Evolutionary conservation across 2,329 filamentous ascomycete species (phyloP).

Genomic region (Fusarium subglutinans): DNA sequence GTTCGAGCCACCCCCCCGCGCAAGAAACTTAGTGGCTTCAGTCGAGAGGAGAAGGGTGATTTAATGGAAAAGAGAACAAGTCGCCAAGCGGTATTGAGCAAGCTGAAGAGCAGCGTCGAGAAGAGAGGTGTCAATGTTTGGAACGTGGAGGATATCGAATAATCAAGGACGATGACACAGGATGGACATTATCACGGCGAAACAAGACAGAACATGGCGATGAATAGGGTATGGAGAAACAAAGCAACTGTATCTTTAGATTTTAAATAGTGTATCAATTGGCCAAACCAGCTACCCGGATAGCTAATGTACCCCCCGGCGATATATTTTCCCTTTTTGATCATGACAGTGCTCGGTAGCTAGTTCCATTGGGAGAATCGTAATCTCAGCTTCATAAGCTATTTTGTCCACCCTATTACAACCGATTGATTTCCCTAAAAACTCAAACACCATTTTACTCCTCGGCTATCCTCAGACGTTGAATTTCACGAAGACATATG

Average conservation of each 20-base stretch:
- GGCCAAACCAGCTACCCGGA: conserved; percentile 7
- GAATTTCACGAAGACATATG: background rate
- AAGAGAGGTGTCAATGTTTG: conserved; percentile 61
- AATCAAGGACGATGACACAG: conserved; percentile 29
- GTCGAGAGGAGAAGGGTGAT: conserved; percentile 64
- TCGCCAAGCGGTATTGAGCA: conserved; percentile 62
- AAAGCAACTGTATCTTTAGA: conserved; percentile 42
- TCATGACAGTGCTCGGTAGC: background rate
- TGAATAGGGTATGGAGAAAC: conserved; percentile 29
- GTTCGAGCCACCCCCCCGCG: conserved; percentile 58
- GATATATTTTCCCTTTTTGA: background rate
- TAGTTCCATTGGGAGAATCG: background rate
- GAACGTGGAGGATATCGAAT: conserved; percentile 60
- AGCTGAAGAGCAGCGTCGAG: conserved; percentile 60
- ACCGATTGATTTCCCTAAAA: background rate
- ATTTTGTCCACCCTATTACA: background rate
- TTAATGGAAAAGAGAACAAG: conserved; percentile 64
- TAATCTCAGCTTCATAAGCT: background rate
- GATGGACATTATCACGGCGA: background rate
- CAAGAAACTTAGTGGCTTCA: conserved; percentile 71
- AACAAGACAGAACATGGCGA: conserved; percentile 11
- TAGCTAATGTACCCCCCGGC: conserved; percentile 16
- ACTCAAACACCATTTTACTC: conserved; percentile 21
- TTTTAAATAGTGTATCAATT: conserved; percentile 44
- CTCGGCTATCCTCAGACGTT: conserved; percentile 14